phyloP scores from a whole-genome alignment of 805 yeast genomes.

The Sugiyamaella qingdaonensis region DNA sequence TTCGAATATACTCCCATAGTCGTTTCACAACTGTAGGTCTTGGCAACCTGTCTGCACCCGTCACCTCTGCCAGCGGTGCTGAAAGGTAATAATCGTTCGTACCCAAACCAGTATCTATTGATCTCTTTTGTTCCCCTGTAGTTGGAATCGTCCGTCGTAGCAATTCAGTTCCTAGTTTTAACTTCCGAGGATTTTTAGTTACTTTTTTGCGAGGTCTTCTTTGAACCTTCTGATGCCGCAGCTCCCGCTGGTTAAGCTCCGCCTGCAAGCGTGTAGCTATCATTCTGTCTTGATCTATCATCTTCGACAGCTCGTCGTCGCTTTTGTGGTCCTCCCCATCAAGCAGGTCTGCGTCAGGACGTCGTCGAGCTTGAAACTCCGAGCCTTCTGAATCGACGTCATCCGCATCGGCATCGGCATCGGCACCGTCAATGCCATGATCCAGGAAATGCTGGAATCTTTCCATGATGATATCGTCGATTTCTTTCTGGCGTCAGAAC shows the following conservation, averaged over 20 bases:
- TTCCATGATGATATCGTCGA: constrained; percentile 57
- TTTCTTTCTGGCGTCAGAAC: constrained; percentile 41
- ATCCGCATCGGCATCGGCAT: background rate
- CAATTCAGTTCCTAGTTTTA: too few species aligned
- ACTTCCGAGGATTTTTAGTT: constrained; percentile 10
- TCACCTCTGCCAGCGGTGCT: constrained; percentile 40
- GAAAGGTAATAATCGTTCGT: too few species aligned
- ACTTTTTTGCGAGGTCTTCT: constrained; percentile 10
- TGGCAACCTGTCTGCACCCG: constrained; percentile 46
- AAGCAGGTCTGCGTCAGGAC: background rate
- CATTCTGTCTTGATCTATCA: background rate
- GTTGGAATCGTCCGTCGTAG: too few species aligned
- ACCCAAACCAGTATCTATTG: too few species aligned
- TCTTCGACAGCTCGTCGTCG: background rate
- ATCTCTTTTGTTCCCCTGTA: too few species aligned
- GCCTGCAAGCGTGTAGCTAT: constrained; percentile 47
- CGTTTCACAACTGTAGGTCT: constrained; percentile 68
- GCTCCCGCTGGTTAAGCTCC: constrained; percentile 21
- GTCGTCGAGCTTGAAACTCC: background rate
- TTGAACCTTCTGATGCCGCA: constrained; percentile 9
- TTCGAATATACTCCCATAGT: constrained; percentile 69
- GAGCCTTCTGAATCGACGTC: background rate
- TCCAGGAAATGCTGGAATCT: constrained; percentile 50
- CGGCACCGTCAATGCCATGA: constrained; percentile 6
- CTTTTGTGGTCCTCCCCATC: background rate